Base-by-base conservation (phyloP, 371 early-diverging fungal species). In the Dinochytrium kinnereticum region DNA sequence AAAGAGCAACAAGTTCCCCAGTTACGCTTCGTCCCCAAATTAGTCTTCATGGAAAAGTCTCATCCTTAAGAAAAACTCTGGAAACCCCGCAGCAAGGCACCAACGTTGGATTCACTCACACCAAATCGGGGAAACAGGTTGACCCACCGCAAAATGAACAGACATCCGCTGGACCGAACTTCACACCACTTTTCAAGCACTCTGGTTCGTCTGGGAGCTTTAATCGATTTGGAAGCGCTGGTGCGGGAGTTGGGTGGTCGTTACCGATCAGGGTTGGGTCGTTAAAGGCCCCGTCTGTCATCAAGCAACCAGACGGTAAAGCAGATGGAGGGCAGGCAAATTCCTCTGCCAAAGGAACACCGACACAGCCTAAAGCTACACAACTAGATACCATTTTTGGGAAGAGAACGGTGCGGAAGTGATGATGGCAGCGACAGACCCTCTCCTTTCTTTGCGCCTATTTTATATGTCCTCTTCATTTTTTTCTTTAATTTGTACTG, bases 161-260 rank as follows among this genome's bases (percentile, higher is more conserved):
- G 10, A 10, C 49, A 44, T 44, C 21, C 49, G 13, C 13, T 5
- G 7, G 26, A 26, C 24, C 13, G 55, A 26, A 53, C 26, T 24
- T 53, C 26, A 26, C 55, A 53, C 55, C 55, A 26, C 24, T 53
- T 5, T 53, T 53, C 24, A 53, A 53, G 26, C 55, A 53, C 24
- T 53, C 55, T 7, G 55, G 5, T 53, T 5, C 55, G n/a, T 5
- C n/a, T 24, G 55, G 55, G 26, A 5, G 26, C 5, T n/a, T 26
- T 26, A 24, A 24, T 15, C 7, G 24, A 26, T 44, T 44, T 21
- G 49, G 49, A 10, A 53, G 55, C 55, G 55, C 17, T 5, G 55
- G 55, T 13, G 24, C 26, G 26, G 55, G 55, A 26, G 55, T 53
- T 53, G 55, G 55, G 5, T 53, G 55, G 55, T 53, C 55, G 24